Percentiles rank a stretch among this genome's conserved stretches.
These are phyloP conservation scores for Cercospora brassicicola DNA, from an alignment of 2,329 filamentous ascomycete species.

Conservation along the genomic window DNA sequence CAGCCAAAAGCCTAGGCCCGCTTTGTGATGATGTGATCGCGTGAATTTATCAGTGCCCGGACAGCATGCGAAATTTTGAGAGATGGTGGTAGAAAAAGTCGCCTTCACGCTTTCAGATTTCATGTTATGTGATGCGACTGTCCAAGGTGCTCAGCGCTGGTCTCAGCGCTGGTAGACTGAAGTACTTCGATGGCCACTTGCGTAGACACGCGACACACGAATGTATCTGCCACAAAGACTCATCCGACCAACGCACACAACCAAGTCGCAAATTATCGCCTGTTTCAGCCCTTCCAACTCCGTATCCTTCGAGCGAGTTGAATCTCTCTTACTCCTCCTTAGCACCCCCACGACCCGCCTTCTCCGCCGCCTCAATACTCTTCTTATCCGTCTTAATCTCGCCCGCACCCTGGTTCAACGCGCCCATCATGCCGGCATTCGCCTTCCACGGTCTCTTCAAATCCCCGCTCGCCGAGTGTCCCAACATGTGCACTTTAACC, in stretches of 20 bases:
- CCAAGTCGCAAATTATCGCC: not conserved
- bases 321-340: conserved; percentile 53
- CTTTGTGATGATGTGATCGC: not conserved
- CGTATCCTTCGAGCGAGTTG: not conserved
- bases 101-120: not conserved
- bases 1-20: not conserved
- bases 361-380: conserved; percentile 56
- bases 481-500: conserved; percentile 91
- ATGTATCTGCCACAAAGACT: not conserved
- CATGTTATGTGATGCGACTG: not conserved
- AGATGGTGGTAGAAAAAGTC: not conserved
- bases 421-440: conserved; percentile 75
- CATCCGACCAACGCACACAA: not conserved
- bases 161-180: too few species aligned
- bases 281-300: not conserved
- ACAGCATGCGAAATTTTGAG: not conserved
- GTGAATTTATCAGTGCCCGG: not conserved
- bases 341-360: conserved; percentile 51
- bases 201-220: not conserved
- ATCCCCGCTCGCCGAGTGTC: conserved; percentile 81
- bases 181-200: not conserved
- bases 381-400: conserved; percentile 79
- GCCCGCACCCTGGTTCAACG: conserved; percentile 62
- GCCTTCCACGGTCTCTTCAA: conserved; percentile 96
- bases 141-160: not conserved